Conservation (phyloP, 1,139 yeast species). For the Scheffersomyces cryptocercus region DNA sequence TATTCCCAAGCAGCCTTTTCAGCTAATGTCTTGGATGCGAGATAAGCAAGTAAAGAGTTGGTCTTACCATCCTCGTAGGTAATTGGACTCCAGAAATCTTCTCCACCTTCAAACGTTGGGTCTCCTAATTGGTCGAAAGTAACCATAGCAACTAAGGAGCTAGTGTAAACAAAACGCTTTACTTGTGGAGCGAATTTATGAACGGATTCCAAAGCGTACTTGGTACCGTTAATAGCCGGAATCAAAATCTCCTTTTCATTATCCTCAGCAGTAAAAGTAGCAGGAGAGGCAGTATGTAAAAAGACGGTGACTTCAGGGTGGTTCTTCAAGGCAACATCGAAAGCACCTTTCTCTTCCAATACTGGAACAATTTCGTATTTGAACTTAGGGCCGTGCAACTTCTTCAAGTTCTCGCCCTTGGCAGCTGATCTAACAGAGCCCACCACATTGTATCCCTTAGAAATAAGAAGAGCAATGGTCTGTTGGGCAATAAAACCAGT, state of each 20-base stretch:
- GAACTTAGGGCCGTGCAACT: constrained; percentile 20
- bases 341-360: constrained; percentile 28
- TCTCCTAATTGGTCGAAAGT: constrained; percentile 6
- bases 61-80: constrained; percentile 30
- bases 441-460: constrained; percentile 30
- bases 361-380: constrained; percentile 29
- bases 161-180: constrained; percentile 53
- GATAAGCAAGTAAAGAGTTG: constrained; percentile 37
- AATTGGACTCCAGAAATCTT: constrained; percentile 40
- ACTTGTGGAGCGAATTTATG: constrained; percentile 47
- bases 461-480: constrained; percentile 22
- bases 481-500: constrained; percentile 42
- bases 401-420: constrained; percentile 31
- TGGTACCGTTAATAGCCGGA: constrained; percentile 39
- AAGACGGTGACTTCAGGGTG: constrained; percentile 28
- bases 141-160: constrained; percentile 52
- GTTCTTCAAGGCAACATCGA: constrained; percentile 29
- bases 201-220: constrained; percentile 29
- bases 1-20: constrained; percentile 55
- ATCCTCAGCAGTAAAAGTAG: neutral
- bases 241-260: constrained; percentile 25
- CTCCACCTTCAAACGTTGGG: constrained; percentile 18
- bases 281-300: constrained; percentile 29
- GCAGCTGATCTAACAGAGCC: constrained; percentile 37
- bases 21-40: constrained; percentile 54